phyloP scores from a whole-genome alignment of 139 green algal species.

The Ettlia oleoabundans region DNA sequence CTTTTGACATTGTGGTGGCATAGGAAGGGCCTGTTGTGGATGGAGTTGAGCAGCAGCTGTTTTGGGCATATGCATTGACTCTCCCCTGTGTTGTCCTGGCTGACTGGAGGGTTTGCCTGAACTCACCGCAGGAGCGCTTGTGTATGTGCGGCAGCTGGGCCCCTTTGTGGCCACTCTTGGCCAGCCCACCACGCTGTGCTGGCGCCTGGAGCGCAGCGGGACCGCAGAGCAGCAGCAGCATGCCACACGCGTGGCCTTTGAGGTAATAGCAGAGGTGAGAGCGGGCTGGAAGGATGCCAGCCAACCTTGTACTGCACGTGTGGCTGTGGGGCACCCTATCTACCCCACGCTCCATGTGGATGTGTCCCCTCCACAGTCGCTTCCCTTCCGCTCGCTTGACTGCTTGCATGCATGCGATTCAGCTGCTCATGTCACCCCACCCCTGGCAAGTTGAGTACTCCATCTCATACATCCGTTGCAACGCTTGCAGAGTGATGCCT shows the following conservation, averaged over 20 bases:
- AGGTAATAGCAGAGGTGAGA: constrained; percentile 41
- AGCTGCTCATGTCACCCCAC: too few relatives aligned
- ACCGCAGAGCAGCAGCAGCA: constrained; percentile 3
- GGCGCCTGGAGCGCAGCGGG: constrained; percentile 55
- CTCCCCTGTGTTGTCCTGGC: not conserved
- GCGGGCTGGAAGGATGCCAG: too few relatives aligned
- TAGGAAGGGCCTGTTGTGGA: too few relatives aligned
- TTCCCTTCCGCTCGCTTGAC: too few relatives aligned
- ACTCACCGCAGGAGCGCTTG: constrained; percentile 20
- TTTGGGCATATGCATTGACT: too few relatives aligned
- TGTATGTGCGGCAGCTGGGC: constrained; percentile 55
- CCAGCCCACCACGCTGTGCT: constrained; percentile 57
- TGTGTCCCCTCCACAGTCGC: too few relatives aligned
- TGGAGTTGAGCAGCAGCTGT: too few relatives aligned
- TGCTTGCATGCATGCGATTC: too few relatives aligned
- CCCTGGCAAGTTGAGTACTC: not conserved
- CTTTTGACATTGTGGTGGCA: too few relatives aligned
- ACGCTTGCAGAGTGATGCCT: constrained; percentile 37
- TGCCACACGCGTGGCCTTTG: constrained; percentile 34
- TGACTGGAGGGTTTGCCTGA: not conserved
- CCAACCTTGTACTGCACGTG: not conserved
- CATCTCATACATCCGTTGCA: not conserved
- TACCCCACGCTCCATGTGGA: too few relatives aligned
- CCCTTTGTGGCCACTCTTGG: constrained; percentile 53
- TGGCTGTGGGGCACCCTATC: too few relatives aligned